phyloP scores from a whole-genome alignment of 1,284 basidiomycete genomes.

The Leccinum huronense region DNA sequence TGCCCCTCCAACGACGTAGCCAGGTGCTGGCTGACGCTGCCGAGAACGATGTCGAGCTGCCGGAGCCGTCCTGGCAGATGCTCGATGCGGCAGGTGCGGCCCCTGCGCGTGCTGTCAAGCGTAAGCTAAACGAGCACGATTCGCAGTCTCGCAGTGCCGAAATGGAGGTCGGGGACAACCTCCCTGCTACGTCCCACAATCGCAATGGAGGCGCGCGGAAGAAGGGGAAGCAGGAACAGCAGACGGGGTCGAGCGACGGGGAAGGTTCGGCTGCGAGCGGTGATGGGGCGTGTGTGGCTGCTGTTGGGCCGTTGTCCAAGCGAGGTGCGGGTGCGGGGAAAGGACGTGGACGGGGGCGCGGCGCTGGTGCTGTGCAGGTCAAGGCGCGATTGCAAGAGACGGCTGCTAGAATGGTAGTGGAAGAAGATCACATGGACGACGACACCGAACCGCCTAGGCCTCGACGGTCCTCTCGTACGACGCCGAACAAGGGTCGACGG shows the following conservation, averaged over 20 bases:
- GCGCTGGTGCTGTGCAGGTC: conserved; percentile 14
- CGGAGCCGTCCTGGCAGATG: conserved; percentile 35
- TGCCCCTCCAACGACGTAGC: conserved; percentile 47
- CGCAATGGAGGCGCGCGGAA: conserved; percentile 20
- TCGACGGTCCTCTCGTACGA: conserved; percentile 29
- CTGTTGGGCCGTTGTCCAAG: conserved; percentile 13
- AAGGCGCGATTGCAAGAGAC: conserved; percentile 29
- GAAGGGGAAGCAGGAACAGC: conserved; percentile 24
- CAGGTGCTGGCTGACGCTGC: conserved; percentile 43
- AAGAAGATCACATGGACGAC: conserved; percentile 33
- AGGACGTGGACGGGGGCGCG: conserved; percentile 25
- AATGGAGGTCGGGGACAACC: conserved; percentile 20
- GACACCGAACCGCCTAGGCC: conserved; percentile 24
- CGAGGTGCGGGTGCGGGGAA: conserved; percentile 20
- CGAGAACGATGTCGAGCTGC: conserved; percentile 21
- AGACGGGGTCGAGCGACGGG: conserved; percentile 9
- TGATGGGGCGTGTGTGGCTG: conserved; percentile 8
- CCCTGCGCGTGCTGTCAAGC: conserved; percentile 31
- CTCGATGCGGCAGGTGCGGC: conserved; percentile 30
- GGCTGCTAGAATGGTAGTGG: conserved; percentile 30
- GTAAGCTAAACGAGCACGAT: conserved; percentile 34
- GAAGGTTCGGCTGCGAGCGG: conserved; percentile 19
- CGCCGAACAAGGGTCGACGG: conserved; percentile 24
- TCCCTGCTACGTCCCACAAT: neutral
- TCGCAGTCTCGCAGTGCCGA: conserved; percentile 21